phyloP scores from a whole-genome alignment of 2,329 filamentous ascomycete genomes.

The Cladosporium cucumerinum region DNA sequence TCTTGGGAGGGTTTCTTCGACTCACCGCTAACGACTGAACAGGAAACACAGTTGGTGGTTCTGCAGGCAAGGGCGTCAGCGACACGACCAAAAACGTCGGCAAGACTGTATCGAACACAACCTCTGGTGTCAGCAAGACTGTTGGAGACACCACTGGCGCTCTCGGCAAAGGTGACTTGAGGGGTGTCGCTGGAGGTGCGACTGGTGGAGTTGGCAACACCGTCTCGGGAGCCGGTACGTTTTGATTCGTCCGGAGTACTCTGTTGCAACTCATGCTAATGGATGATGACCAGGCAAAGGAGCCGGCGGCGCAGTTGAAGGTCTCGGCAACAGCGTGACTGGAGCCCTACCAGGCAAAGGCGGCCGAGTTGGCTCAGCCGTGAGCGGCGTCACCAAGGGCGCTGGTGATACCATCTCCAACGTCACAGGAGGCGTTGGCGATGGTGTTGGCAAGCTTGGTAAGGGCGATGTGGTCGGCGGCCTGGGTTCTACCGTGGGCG shows the following conservation, averaged over 20 bases:
- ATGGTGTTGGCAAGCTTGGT: conserved; percentile 44
- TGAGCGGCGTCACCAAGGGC: conserved; percentile 43
- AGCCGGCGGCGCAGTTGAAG: conserved; percentile 28
- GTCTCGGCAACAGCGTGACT: conserved; percentile 35
- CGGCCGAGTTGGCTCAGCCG: conserved; percentile 39
- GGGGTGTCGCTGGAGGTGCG: conserved; percentile 38
- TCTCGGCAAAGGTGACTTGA: conserved; percentile 42
- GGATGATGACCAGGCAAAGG: conserved; percentile 24
- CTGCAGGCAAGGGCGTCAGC: conserved; percentile 37
- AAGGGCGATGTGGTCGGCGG: conserved; percentile 46
- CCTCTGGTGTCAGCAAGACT: conserved; percentile 42
- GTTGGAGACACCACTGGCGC: conserved; percentile 44
- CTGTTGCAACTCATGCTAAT: conserved; percentile 19
- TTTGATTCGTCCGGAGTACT: conserved; percentile 18
- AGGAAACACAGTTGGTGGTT: conserved; percentile 26
- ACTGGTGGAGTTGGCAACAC: conserved; percentile 38
- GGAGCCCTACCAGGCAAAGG: conserved; percentile 36
- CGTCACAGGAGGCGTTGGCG: conserved; percentile 42
- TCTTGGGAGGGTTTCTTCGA: neutral
- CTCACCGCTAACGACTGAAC: neutral
- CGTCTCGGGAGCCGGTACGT: conserved; percentile 27
- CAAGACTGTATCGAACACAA: conserved; percentile 41
- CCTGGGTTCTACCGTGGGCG: conserved; percentile 41
- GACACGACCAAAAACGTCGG: conserved; percentile 42
- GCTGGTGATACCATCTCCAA: conserved; percentile 41